These are phyloP conservation scores for Cubamyces lactineus DNA, from an alignment of 768 basidiomycete genomes.

Conservation along the genomic window DNA sequence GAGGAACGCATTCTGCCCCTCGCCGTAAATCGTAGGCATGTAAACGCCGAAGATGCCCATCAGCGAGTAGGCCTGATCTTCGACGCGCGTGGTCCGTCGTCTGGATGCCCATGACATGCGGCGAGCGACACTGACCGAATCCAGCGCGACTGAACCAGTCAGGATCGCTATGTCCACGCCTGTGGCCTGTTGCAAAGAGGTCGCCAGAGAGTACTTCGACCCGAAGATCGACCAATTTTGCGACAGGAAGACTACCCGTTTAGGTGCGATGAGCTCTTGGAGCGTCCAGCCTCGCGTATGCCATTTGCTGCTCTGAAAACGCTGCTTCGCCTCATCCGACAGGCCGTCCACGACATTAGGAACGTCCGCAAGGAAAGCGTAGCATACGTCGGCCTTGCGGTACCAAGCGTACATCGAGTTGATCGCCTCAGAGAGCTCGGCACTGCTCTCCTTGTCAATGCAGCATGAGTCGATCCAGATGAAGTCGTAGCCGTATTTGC, in stretches of 20 bases:
- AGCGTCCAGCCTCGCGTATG: constrained; percentile 5
- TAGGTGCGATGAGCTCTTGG: constrained; percentile 8
- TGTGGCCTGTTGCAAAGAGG: not conserved
- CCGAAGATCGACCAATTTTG: not conserved
- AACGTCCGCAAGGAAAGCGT: constrained; percentile 6
- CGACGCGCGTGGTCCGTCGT: not conserved
- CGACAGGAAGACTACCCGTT: not conserved
- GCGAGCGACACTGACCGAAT: not conserved
- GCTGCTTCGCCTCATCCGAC: not conserved
- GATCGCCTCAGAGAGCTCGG: constrained; percentile 2
- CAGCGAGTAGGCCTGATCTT: constrained; percentile 16
- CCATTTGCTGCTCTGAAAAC: not conserved
- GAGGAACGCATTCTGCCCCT: constrained; percentile 10
- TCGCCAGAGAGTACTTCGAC: not conserved
- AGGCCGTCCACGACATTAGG: not conserved
- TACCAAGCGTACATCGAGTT: constrained; percentile 9
- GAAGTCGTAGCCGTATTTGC: not conserved
- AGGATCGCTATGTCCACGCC: not conserved
- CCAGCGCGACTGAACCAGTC: not conserved
- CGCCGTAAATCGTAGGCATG: constrained; percentile 10
- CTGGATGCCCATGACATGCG: constrained; percentile 15
- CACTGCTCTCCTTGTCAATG: too few species aligned
- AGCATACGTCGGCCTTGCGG: not conserved
- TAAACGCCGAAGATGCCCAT: constrained; percentile 10
- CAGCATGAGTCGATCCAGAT: too few species aligned